Conservation (phyloP, 345 rosid genomes). For the Isatis tinctoria region DNA sequence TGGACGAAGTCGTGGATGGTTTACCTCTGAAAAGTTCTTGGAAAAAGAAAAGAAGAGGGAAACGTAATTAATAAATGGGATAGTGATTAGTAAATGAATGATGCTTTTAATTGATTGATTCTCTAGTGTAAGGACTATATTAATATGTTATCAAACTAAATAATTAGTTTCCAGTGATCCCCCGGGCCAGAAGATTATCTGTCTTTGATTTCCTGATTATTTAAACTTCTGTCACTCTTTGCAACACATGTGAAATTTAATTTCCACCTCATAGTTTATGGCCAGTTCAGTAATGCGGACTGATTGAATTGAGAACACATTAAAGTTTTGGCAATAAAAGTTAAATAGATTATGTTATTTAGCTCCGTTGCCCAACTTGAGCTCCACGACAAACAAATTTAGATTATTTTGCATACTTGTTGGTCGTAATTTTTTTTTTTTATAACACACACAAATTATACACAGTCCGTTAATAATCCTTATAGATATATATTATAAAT, state of each 20-base stretch:
- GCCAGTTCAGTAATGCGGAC: neutral
- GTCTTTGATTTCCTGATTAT: constrained; percentile 2
- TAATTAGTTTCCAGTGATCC: constrained; percentile 1
- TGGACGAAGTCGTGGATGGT: constrained; percentile 21
- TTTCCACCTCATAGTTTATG: constrained; percentile 12
- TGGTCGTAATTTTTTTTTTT: neutral
- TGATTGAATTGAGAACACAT: neutral
- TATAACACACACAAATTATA: neutral
- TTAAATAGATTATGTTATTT: neutral
- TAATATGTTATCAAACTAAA: neutral
- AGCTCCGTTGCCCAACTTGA: neutral
- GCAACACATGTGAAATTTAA: constrained; percentile 20
- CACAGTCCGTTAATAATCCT: neutral
- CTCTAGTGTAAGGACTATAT: neutral
- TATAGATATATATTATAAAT: neutral
- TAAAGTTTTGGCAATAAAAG: constrained; percentile 12
- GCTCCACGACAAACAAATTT: neutral
- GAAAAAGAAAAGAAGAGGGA: neutral
- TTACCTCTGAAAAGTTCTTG: constrained; percentile 8
- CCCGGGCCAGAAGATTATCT: neutral
- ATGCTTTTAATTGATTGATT: neutral
- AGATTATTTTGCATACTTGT: constrained; percentile 3
- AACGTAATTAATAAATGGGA: neutral
- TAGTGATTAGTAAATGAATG: neutral
- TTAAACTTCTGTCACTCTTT: constrained; percentile 5